phyloP scores from a whole-genome alignment of 805 yeast species.

The Pichia kluyveri region DNA sequence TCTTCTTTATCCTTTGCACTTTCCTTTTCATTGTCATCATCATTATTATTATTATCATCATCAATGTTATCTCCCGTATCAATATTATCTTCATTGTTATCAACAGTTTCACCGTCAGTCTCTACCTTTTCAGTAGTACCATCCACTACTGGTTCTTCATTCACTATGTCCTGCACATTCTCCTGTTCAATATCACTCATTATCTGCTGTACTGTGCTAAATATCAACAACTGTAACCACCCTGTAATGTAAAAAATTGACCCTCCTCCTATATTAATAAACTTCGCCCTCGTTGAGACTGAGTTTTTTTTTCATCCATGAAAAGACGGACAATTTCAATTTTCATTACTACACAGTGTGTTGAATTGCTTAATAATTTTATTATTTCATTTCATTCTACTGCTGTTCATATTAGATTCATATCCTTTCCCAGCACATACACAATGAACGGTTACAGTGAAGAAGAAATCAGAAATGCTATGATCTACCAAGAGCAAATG shows the following conservation, averaged over 20 bases:
- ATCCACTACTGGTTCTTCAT: not conserved
- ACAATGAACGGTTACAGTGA: constrained; percentile 24
- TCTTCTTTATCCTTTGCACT: not conserved
- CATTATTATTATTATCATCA: no score
- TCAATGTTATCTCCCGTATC: not conserved
- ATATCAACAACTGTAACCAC: no score
- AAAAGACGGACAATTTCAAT: not conserved
- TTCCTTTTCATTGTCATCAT: constrained; percentile 7
- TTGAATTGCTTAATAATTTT: no score
- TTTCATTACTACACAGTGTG: not conserved
- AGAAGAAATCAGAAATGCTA: constrained; percentile 34
- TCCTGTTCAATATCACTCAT: not conserved
- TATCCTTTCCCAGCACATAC: no score
- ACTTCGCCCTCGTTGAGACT: not conserved
- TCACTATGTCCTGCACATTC: not conserved
- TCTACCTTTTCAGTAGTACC: not conserved
- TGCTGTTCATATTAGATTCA: no score
- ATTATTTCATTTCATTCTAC: no score
- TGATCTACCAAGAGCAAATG: constrained; percentile 41
- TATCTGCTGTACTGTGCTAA: not conserved
- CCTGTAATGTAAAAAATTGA: no score
- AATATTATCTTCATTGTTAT: constrained; percentile 5
- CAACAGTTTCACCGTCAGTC: constrained; percentile 1
- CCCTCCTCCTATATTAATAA: no score
- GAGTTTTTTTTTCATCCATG: not conserved